These are phyloP conservation scores for Zasmidium citrigriseum DNA, from an alignment of 2,329 filamentous ascomycete genomes.

Conservation along the genomic window DNA sequence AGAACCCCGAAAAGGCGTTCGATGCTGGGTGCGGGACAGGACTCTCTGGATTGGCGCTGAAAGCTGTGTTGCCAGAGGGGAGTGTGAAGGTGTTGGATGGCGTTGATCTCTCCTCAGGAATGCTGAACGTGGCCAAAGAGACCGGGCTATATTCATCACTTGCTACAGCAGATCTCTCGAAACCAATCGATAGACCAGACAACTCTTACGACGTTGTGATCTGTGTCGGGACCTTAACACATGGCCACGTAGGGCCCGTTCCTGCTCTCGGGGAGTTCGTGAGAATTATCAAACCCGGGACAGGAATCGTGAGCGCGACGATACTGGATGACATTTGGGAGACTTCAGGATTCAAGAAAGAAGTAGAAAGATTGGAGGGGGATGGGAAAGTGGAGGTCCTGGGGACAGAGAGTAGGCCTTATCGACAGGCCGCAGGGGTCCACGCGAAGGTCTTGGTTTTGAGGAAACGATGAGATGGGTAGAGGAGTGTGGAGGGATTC, in stretches of 20 bases:
- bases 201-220: constrained; percentile 52
- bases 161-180: constrained; percentile 49
- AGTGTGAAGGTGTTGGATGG: constrained; percentile 52
- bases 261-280: constrained; percentile 51
- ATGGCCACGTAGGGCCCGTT: constrained; percentile 55
- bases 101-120: constrained; percentile 53
- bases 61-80: constrained; percentile 31
- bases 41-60: constrained; percentile 52
- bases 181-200: constrained; percentile 40
- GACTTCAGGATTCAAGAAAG: constrained; percentile 49
- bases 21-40: constrained; percentile 60
- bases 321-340: constrained; percentile 54
- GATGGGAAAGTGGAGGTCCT: constrained; percentile 41
- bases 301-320: constrained; percentile 53
- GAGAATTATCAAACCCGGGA: constrained; percentile 49
- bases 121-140: constrained; percentile 52
- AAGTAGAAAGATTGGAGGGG: constrained; percentile 43
- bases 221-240: constrained; percentile 57
- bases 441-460: constrained; percentile 27
- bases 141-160: constrained; percentile 52
- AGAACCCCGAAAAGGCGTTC: background rate
- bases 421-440: constrained; percentile 31
- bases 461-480: constrained; percentile 19
- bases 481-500: too few species aligned
- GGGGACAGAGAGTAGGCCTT: constrained; percentile 32